Evolutionary conservation across 768 basidiomycete genomes (phyloP).

Genomic region (Scleroderma citrinum): DNA sequence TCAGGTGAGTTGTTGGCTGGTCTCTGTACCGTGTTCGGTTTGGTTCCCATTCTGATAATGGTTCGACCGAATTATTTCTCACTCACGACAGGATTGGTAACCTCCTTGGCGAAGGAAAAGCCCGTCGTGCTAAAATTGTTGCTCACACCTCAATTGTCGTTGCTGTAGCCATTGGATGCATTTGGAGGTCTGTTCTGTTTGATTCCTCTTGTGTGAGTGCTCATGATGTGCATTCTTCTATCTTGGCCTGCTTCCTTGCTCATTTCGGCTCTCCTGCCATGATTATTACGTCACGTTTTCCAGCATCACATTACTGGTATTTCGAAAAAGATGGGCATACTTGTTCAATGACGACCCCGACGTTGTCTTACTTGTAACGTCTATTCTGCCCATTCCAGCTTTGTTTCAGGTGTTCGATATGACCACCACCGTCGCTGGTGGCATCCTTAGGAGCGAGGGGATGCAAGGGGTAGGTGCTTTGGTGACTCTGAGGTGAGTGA

Average conservation of each 20-base stretch:
- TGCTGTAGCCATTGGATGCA: constrained; percentile 50
- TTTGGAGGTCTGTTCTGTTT: no score
- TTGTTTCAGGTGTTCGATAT: constrained; percentile 86
- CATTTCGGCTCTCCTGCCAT: no score
- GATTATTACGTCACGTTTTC: neutral
- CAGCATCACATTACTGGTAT: constrained; percentile 50
- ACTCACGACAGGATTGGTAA: constrained; percentile 67
- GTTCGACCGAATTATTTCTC: neutral
- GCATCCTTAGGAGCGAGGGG: constrained; percentile 79
- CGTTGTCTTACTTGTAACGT: constrained; percentile 42
- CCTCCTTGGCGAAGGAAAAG: no score
- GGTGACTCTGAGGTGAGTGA: no score
- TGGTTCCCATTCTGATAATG: neutral
- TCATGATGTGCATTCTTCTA: no score
- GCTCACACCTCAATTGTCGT: constrained; percentile 61
- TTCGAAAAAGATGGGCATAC: constrained; percentile 63
- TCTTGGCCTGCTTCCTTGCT: no score
- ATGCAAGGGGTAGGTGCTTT: constrained; percentile 44
- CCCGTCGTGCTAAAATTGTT: constrained; percentile 63
- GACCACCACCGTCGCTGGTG: constrained; percentile 55
- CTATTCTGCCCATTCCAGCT: constrained; percentile 68
- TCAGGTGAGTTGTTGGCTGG: constrained; percentile 48
- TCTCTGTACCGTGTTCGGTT: neutral
- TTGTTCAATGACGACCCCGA: constrained; percentile 63
- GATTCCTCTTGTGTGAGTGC: no score